A percentile compares a stretch with the other conserved stretches of the same genome.
These are phyloP conservation scores for Colletotrichum cuscutae DNA, from an alignment of 2,329 filamentous ascomycete genomes.

Conservation along the genomic window DNA sequence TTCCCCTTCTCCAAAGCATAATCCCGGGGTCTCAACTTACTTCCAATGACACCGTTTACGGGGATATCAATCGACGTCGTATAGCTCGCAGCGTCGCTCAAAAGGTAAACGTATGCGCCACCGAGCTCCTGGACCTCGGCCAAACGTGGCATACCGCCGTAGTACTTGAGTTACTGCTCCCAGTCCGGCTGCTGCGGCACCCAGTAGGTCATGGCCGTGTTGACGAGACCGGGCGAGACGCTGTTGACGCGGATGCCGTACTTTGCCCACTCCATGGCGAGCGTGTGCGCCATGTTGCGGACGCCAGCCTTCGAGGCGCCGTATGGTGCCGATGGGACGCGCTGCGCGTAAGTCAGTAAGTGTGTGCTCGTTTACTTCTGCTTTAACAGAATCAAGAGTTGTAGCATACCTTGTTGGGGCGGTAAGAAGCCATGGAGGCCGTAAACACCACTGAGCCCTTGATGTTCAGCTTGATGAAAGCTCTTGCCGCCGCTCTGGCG, in stretches of 20 bases:
- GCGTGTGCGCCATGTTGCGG: constrained; percentile 51
- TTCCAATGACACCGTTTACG: constrained; percentile 53
- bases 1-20: too few species aligned
- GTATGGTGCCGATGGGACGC: constrained; percentile 61
- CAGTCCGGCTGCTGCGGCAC: constrained; percentile 63
- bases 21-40: neutral
- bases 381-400: too few species aligned
- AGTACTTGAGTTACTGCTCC: constrained; percentile 67
- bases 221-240: constrained; percentile 55
- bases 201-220: constrained; percentile 59
- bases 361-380: too few species aligned
- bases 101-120: constrained; percentile 66
- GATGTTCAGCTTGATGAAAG: constrained; percentile 48
- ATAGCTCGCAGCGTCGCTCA: constrained; percentile 63
- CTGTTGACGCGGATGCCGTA: constrained; percentile 58
- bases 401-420: constrained; percentile 51
- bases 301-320: constrained; percentile 56
- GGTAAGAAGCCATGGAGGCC: constrained; percentile 58
- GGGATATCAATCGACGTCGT: constrained; percentile 62
- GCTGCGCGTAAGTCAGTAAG: constrained; percentile 34
- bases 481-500: constrained; percentile 56
- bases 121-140: constrained; percentile 56
- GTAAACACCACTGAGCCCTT: constrained; percentile 56
- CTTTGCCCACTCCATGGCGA: constrained; percentile 59
- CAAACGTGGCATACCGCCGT: constrained; percentile 65